phyloP scores from a whole-genome alignment of 2,329 filamentous ascomycete genomes.

The Massarina eburnea region DNA sequence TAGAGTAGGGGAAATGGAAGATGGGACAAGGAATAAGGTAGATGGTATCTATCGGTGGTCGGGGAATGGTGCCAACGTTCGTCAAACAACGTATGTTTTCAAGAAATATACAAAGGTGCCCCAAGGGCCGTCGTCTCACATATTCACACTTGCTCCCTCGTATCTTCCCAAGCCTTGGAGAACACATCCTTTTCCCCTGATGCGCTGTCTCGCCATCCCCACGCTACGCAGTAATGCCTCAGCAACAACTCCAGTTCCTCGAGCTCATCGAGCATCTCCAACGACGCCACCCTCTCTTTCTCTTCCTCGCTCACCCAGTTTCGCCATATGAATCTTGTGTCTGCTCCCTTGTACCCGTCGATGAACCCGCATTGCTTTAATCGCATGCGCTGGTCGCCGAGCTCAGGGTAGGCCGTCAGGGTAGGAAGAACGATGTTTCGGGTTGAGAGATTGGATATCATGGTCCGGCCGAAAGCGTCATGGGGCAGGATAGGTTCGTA shows the following conservation, averaged over 20 bases:
- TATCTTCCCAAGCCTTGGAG: slow-evolving; percentile 32
- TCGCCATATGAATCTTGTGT: slow-evolving; percentile 73
- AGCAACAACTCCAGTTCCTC: slow-evolving; percentile 91
- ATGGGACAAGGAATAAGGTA: background rate
- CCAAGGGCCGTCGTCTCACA: background rate
- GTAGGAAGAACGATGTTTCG: slow-evolving; percentile 85
- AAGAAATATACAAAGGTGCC: background rate
- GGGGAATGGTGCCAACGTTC: background rate
- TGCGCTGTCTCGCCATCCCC: slow-evolving; percentile 71
- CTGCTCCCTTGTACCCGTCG: slow-evolving; percentile 57
- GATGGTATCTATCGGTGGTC: background rate
- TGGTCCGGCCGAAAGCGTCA: slow-evolving; percentile 86
- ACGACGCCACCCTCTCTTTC: slow-evolving; percentile 72
- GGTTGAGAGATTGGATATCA: slow-evolving; percentile 85
- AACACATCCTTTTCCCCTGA: slow-evolving; percentile 27
- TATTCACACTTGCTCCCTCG: slow-evolving; percentile 18
- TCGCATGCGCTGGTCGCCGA: slow-evolving; percentile 68
- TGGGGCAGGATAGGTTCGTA: slow-evolving; percentile 88
- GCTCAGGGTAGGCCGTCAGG: slow-evolving; percentile 68
- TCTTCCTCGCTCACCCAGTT: slow-evolving; percentile 71
- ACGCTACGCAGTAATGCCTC: slow-evolving; percentile 84
- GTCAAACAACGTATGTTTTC: background rate
- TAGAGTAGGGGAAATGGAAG: background rate
- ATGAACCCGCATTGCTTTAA: slow-evolving; percentile 68
- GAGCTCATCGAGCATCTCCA: slow-evolving; percentile 92